Evolutionary conservation across 768 basidiomycete species (phyloP).

Genomic region (Dentipellis fragilis): DNA sequence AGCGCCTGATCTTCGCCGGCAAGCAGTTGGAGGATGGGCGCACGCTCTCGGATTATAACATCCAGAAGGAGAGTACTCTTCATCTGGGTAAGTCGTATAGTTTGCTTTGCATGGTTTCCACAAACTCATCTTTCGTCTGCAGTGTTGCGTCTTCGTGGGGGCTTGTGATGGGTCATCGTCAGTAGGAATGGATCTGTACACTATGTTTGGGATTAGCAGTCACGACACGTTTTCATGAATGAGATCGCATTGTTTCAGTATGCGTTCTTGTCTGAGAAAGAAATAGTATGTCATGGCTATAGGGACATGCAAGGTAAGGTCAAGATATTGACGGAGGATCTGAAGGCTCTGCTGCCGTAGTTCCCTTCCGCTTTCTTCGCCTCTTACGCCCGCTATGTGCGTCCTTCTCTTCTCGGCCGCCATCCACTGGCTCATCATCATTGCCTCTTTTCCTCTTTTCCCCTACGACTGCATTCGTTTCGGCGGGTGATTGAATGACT

Average conservation of each 20-base stretch:
- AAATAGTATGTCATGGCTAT: too few relatives aligned
- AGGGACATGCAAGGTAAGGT: too few relatives aligned
- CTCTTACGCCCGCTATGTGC: conserved; percentile 16
- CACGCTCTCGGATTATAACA: conserved; percentile 73
- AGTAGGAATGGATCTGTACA: too few relatives aligned
- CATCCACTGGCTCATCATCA: conserved; percentile 10
- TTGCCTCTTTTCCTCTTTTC: conserved; percentile 21
- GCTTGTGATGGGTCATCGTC: conserved; percentile 29
- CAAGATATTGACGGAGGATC: too few relatives aligned
- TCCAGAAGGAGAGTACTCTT: conserved; percentile 73
- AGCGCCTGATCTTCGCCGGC: conserved; percentile 86
- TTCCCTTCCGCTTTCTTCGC: conserved; percentile 17
- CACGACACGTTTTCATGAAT: too few relatives aligned
- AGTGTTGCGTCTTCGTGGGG: conserved; percentile 66
- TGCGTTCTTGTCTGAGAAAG: too few relatives aligned
- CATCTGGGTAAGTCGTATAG: conserved; percentile 32
- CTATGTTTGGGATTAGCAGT: too few relatives aligned
- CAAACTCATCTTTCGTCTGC: conserved; percentile 1
- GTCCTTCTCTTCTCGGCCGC: conserved; percentile 5
- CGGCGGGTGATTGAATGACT: background rate
- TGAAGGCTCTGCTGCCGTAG: background rate
- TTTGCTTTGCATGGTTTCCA: background rate
- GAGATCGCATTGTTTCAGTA: too few relatives aligned
- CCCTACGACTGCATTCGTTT: conserved; percentile 12
- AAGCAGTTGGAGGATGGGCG: conserved; percentile 94